Evolutionary conservation across 257 asterid species (phyloP).

Genomic region (Dorcoceras hygrometricum): DNA sequence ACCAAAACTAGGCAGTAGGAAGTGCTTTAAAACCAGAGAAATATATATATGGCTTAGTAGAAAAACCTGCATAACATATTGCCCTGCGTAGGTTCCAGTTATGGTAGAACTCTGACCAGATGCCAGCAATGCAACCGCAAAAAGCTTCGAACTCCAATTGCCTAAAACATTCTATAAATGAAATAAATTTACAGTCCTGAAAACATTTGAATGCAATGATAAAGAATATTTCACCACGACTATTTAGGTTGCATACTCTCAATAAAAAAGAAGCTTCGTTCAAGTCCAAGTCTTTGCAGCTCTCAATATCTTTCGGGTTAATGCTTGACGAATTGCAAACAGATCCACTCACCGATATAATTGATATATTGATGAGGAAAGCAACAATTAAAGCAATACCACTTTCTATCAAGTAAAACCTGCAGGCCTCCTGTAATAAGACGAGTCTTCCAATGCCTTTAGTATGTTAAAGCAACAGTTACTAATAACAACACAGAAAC

Average conservation of each 20-base stretch:
- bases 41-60: conserved; percentile 3
- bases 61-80: conserved; percentile 92
- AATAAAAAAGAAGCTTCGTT: conserved; percentile 87
- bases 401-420: conserved; percentile 81
- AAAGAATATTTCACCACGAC: not conserved
- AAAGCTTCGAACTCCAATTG: conserved; percentile 93
- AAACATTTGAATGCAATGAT: conserved; percentile 1
- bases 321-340: conserved; percentile 75
- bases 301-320: conserved; percentile 45
- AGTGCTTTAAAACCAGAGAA: not conserved
- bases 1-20: not conserved
- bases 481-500: not conserved
- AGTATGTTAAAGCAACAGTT: not conserved
- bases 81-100: conserved; percentile 97
- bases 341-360: conserved; percentile 90
- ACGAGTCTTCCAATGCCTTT: conserved; percentile 14
- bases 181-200: conserved; percentile 2
- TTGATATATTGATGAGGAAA: conserved; percentile 83
- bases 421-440: conserved; percentile 79
- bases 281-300: conserved; percentile 80
- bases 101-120: conserved; percentile 98
- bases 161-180: conserved; percentile 70
- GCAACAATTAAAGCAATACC: conserved; percentile 84
- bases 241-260: conserved; percentile 39
- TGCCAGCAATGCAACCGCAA: conserved; percentile 91